Base-by-base conservation (phyloP, 306 rosid species). In the Castanospermum australe region DNA sequence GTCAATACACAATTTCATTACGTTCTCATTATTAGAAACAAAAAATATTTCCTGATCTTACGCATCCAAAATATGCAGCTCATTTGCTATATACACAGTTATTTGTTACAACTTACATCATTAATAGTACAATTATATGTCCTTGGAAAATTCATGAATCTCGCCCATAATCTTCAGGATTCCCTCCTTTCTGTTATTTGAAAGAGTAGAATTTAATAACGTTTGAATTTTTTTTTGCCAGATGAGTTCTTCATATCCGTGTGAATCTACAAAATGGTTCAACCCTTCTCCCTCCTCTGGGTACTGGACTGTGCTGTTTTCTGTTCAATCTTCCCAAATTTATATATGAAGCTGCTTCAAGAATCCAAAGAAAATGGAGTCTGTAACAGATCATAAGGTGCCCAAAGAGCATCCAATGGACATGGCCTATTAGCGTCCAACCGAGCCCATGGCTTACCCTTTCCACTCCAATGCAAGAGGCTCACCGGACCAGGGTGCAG, bases 401-500 rank as follows among this genome's bases (percentile, higher is more conserved):
- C 94, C 98, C 97, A 94, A 32, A 94, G 96, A 2, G 99, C 90
- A 68, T 96, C 99, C 76, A 96, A 78, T 6, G 99, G 99, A 28
- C 99, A 96, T 0, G 97, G 97, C 61, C 96, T 82, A 81, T 63
- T 94, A 5, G 97, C 96, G 66, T 94, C 98, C 52, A 94, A 81
- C 11, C 97, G 71, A 1, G 86, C 98, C 98, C 98, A 94, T 0
- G 98, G 98, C 75, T 94, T 94, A 2, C 98, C 98, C 81, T 94
- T 94, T n/a, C 98, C 98, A 60, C 97, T 94, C 98, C 98, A 94
- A 88, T 94, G 98, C 87, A 94, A 80, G 12, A 94, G 84, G 71
- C 98, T 94, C 22, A 92, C 98, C 0, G 97, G 91, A 4, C 97
- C 98, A 1, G 97, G 90, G 67, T 96, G 99, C 8, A 96, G 86